phyloP scores from a whole-genome alignment of 2,329 filamentous ascomycete genomes.

The Trichoderma semiorbis region DNA sequence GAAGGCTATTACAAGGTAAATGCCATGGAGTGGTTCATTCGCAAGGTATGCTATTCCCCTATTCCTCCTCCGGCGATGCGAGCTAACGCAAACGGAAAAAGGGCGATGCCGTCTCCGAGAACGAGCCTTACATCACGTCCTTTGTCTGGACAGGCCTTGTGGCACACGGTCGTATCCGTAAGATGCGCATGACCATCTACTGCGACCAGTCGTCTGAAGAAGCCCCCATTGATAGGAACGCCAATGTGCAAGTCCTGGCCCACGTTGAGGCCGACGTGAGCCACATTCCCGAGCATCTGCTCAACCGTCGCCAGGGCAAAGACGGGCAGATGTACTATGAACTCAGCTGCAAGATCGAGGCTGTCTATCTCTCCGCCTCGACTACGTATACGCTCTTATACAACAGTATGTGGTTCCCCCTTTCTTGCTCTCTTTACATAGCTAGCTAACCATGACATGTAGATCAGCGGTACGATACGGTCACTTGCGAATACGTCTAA shows the following conservation, averaged over 20 bases:
- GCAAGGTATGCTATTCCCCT: constrained; percentile 27
- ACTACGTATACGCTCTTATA: constrained; percentile 43
- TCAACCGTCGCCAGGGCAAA: constrained; percentile 32
- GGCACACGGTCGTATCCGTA: constrained; percentile 31
- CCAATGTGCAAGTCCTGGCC: constrained; percentile 36
- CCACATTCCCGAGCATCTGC: constrained; percentile 37
- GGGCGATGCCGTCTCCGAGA: constrained; percentile 40
- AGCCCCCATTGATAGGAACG: constrained; percentile 36
- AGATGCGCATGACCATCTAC: constrained; percentile 37
- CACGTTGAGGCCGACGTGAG: constrained; percentile 39
- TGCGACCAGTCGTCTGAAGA: constrained; percentile 30
- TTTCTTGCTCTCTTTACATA: constrained; percentile 17
- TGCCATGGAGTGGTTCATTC: constrained; percentile 45
- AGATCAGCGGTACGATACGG: constrained; percentile 40
- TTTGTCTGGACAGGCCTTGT: constrained; percentile 34
- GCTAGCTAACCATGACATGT: neutral
- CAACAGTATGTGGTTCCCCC: constrained; percentile 33
- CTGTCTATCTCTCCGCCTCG: constrained; percentile 40
- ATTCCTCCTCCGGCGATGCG: neutral
- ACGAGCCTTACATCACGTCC: constrained; percentile 34
- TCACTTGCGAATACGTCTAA: constrained; percentile 43
- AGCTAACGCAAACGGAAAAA: constrained; percentile 20
- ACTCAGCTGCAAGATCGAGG: constrained; percentile 39
- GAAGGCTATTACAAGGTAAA: constrained; percentile 37
- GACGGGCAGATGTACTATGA: constrained; percentile 41